These are phyloP conservation scores for Pneumocystis carinii DNA, from an alignment of 1,139 yeast species.

Conservation along the genomic window DNA sequence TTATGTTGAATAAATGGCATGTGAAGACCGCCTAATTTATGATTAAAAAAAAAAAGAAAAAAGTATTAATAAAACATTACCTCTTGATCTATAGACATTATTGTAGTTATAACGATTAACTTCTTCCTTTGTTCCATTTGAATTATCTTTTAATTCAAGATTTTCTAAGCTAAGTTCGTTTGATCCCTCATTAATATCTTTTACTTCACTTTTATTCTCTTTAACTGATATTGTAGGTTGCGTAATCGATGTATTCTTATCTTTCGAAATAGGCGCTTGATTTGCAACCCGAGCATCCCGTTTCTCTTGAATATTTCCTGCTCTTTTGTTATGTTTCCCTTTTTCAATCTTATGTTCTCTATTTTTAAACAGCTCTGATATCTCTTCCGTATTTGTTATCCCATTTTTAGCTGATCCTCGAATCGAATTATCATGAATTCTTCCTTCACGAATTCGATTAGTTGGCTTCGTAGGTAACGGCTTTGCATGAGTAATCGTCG, in stretches of 20 bases:
- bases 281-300: neutral
- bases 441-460: neutral
- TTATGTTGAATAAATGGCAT: neutral
- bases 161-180: neutral
- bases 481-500: constrained; percentile 6
- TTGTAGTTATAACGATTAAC: neutral
- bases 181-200: neutral
- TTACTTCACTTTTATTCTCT: neutral
- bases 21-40: neutral
- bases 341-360: neutral
- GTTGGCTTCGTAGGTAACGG: constrained; percentile 1
- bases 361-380: neutral
- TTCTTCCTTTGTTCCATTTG: neutral
- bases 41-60: neutral
- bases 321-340: neutral
- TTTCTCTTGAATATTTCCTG: neutral
- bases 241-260: neutral
- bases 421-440: neutral
- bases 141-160: neutral
- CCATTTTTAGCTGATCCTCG: neutral
- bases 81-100: neutral
- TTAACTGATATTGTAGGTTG: neutral
- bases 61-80: neutral
- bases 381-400: neutral
- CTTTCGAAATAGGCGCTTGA: neutral